Evolutionary conservation across 257 asterid species (phyloP).

Genomic region (Nicotiana paniculata): DNA sequence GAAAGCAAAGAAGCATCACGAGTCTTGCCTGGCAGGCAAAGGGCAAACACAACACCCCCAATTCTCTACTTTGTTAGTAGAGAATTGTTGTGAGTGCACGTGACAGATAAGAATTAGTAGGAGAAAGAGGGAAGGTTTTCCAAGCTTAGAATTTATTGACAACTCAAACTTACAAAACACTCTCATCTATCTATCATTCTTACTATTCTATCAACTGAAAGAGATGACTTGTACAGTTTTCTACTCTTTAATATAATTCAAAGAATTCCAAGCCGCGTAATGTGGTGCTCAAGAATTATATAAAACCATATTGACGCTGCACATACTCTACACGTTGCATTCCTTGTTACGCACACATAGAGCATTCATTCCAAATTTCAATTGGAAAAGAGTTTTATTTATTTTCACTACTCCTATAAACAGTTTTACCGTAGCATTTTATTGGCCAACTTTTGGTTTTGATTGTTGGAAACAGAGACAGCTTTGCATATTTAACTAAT

Average conservation of each 20-base stretch:
- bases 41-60: not conserved
- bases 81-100: not conserved
- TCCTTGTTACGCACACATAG: not conserved
- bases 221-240: not conserved
- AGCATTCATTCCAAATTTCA: not conserved
- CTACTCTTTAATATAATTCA: not conserved
- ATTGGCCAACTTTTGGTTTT: not conserved
- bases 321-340: constrained; percentile 3
- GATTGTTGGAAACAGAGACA: not conserved
- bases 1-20: not conserved
- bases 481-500: too few species aligned
- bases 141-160: not conserved
- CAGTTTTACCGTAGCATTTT: not conserved
- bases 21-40: not conserved
- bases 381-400: not conserved
- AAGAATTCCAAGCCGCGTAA: not conserved
- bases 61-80: not conserved
- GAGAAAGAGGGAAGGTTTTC: not conserved
- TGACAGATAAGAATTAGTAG: not conserved
- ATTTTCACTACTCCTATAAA: not conserved
- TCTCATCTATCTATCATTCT: not conserved
- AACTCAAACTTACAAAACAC: not conserved
- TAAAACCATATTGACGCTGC: not conserved
- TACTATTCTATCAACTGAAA: not conserved
- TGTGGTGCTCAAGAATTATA: not conserved